A percentile compares a stretch with the other conserved stretches of the same genome.
These are phyloP conservation scores for Trypanosomatidae sp. DNA, from an alignment of 208 protist species.

Conservation along the genomic window DNA sequence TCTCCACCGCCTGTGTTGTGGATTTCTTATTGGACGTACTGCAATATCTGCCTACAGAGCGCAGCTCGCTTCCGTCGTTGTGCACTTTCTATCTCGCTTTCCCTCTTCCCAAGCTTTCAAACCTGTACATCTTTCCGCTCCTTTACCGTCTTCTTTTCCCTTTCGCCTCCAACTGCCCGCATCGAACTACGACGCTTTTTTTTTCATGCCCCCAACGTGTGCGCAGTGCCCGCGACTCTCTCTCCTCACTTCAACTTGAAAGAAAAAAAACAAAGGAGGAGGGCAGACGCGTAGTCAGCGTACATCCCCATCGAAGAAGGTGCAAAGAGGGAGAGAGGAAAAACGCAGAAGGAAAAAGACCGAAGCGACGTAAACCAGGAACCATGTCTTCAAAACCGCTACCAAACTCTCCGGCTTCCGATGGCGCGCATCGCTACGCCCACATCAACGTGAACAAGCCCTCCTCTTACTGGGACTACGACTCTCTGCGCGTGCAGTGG, in stretches of 20 bases:
- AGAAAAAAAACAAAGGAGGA: neutral
- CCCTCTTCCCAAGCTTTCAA: neutral
- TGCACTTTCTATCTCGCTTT: neutral
- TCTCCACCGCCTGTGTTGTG: neutral
- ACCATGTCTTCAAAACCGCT: conserved; percentile 30
- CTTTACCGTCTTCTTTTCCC: neutral
- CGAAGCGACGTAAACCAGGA: neutral
- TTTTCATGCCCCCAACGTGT: neutral
- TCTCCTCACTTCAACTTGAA: neutral
- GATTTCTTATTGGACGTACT: neutral
- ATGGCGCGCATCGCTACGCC: conserved; percentile 76
- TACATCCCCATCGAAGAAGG: conserved; percentile 1
- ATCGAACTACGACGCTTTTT: neutral
- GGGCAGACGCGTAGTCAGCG: neutral
- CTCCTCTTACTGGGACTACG: conserved; percentile 96
- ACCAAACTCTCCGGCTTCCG: conserved; percentile 29
- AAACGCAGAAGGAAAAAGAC: neutral
- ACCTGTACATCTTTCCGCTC: neutral
- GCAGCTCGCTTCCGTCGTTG: neutral
- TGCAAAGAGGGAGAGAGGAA: neutral
- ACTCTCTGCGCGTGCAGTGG: conserved; percentile 92
- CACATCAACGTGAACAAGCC: conserved; percentile 84
- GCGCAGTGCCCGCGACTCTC: neutral
- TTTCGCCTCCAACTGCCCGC: neutral
- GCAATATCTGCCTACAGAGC: neutral